A percentile compares a stretch with the other conserved stretches of the same genome.
These are phyloP conservation scores for Pseudozyma hubeiensis DNA, from an alignment of 1,284 basidiomycete species.

Conservation along the genomic window DNA sequence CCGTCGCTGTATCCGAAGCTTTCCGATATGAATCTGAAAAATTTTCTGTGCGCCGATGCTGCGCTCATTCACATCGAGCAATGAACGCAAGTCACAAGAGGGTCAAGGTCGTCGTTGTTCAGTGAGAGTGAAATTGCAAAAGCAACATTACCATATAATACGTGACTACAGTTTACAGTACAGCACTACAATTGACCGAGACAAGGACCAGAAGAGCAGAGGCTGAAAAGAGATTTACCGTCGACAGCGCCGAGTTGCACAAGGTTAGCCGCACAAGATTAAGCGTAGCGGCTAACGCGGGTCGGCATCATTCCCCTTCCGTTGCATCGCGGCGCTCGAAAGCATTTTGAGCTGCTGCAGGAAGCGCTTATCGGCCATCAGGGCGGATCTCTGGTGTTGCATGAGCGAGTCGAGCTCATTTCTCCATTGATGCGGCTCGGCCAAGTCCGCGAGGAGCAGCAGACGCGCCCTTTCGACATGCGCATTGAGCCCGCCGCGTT, in stretches of 20 bases:
- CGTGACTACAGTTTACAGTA: too few species aligned
- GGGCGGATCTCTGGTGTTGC: not conserved
- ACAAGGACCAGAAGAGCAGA: too few species aligned
- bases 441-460: slow-evolving; percentile 25
- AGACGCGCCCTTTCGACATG: slow-evolving; percentile 20
- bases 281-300: slow-evolving; percentile 6
- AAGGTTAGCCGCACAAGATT: not conserved
- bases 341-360: slow-evolving; percentile 17
- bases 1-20: not conserved
- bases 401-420: slow-evolving; percentile 14
- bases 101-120: not conserved
- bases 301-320: not conserved
- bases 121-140: too few species aligned
- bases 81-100: too few species aligned
- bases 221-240: too few species aligned
- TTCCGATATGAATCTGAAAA: not conserved
- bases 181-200: too few species aligned
- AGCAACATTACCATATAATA: too few species aligned
- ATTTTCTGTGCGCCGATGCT: not conserved
- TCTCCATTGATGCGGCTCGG: slow-evolving; percentile 12
- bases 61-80: not conserved
- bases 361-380: slow-evolving; percentile 12
- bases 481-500: slow-evolving; percentile 7
- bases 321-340: not conserved
- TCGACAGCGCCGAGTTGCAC: too few species aligned